Evolutionary conservation across 2,329 filamentous ascomycete species (phyloP), one percentile per base, ranked within the genome.

Genomic region (Fusarium bactridioides): DNA sequence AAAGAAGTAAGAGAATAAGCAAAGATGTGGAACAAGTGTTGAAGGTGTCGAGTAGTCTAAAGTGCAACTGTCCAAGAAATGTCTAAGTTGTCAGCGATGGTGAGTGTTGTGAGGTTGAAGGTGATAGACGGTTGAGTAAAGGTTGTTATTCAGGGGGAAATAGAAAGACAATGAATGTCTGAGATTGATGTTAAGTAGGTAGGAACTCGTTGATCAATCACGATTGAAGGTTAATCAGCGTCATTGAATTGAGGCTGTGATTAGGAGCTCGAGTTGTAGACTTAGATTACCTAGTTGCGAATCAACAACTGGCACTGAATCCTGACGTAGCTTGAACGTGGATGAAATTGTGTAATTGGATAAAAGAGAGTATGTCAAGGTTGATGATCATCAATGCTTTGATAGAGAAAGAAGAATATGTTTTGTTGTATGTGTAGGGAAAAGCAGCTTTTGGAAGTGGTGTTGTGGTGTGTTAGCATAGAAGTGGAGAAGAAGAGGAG

Each of bases 31-130:
- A 61, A 51, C 25, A 33, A 55, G 41, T 13, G 21, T 31, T 51
- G 27, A n/a, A 29, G 29, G 33, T 23, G 25, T 43, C 15, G n/a
- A 33, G 4, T 43, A 31, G 47, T 27, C 38, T 45, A 53, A 60
- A 64, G 25, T 44, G 31, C 35, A 37, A 29, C 31, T 69, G 65
- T 69, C 65, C 67, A 69, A 69, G 65, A 69, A 69, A 54, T 19
- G 35, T 51, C 48, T 19, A 19, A n/a, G 21, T 5, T 5, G 11
- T 31, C n/a, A 69, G 47, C 19, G 37, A 41, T 25, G 19, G 10
- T 41, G 37, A 29, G 15, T 50, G 47, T 38, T 25, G 25, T 16
- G 16, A 45, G 38, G 45, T 38, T 41, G 41, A 25, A 18, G 25
- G 65, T 65, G 53, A 60, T 58, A 19, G 41, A 27, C 19, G 15